phyloP scores from a whole-genome alignment of 257 asterid genomes.

The Nemophila menziesii region DNA sequence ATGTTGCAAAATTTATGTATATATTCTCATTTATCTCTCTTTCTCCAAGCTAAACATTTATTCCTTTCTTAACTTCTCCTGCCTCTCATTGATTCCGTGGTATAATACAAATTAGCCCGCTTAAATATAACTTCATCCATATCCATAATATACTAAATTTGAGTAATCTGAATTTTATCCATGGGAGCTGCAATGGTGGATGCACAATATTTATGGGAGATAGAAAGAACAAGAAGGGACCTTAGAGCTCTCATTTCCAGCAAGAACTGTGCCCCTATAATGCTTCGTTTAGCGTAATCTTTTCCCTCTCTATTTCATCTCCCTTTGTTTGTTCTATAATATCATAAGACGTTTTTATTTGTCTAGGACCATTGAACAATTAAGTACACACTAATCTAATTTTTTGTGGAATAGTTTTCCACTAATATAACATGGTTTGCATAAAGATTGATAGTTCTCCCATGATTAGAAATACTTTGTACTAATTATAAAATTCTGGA shows the following conservation, averaged over 20 bases:
- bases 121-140: too few relatives aligned
- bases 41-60: background rate
- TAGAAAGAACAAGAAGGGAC: conserved; percentile 46
- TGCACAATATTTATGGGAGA: conserved; percentile 45
- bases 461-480: too few relatives aligned
- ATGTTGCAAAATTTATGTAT: background rate
- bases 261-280: conserved; percentile 68
- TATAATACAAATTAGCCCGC: too few relatives aligned
- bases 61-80: conserved; percentile 15
- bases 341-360: too few relatives aligned
- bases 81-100: background rate
- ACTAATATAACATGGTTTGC: too few relatives aligned
- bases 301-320: background rate
- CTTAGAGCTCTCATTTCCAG: conserved; percentile 55
- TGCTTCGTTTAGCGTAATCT: conserved; percentile 78
- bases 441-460: too few relatives aligned
- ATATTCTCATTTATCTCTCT: background rate
- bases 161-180: background rate
- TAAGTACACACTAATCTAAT: too few relatives aligned
- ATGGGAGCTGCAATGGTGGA: conserved; percentile 23
- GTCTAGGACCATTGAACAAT: too few relatives aligned
- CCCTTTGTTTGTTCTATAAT: too few relatives aligned
- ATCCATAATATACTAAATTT: too few relatives aligned
- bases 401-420: too few relatives aligned
- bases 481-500: too few relatives aligned